These are phyloP conservation scores for Phytopythium vexans DNA, from an alignment of 352 stramenopile genomes.

Conservation along the genomic window DNA sequence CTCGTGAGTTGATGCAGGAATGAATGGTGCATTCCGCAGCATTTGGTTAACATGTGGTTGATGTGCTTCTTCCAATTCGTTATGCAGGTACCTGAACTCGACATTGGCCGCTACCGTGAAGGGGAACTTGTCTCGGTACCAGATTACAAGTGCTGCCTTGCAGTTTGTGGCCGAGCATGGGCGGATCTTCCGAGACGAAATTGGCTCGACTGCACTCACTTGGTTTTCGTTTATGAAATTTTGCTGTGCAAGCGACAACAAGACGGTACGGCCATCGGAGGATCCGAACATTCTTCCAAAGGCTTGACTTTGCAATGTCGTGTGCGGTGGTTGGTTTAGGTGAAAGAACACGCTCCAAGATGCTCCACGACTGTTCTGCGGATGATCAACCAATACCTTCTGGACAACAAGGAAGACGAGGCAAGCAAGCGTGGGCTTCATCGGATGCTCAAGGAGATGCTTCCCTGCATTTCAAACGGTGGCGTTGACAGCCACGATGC, in stretches of 20 bases:
- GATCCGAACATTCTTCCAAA: neutral
- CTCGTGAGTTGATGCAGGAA: slow-evolving; percentile 33
- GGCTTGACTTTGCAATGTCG: neutral
- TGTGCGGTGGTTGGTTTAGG: slow-evolving; percentile 20
- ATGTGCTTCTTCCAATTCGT: slow-evolving; percentile 2
- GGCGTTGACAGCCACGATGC: slow-evolving; percentile 26
- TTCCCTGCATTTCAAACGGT: slow-evolving; percentile 57
- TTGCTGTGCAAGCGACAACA: slow-evolving; percentile 62
- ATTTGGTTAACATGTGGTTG: neutral
- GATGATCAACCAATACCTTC: slow-evolving; percentile 37
- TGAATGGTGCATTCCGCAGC: neutral
- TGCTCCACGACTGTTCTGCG: slow-evolving; percentile 44
- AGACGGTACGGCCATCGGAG: slow-evolving; percentile 41
- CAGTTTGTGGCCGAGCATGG: slow-evolving; percentile 49
- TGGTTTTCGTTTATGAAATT: slow-evolving; percentile 78
- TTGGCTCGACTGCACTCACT: slow-evolving; percentile 38
- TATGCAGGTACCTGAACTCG: slow-evolving; percentile 48
- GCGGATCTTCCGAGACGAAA: slow-evolving; percentile 40
- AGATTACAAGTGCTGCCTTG: slow-evolving; percentile 61
- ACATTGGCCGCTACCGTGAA: slow-evolving; percentile 57
- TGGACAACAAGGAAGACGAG: slow-evolving; percentile 31
- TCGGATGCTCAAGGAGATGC: slow-evolving; percentile 67
- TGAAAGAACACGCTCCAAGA: slow-evolving; percentile 63
- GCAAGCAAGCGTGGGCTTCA: slow-evolving; percentile 64
- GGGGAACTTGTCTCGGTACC: slow-evolving; percentile 60